Evolutionary conservation across 2,329 filamentous ascomycete genomes (phyloP).

Genomic region (Plenodomus lindquistii): DNA sequence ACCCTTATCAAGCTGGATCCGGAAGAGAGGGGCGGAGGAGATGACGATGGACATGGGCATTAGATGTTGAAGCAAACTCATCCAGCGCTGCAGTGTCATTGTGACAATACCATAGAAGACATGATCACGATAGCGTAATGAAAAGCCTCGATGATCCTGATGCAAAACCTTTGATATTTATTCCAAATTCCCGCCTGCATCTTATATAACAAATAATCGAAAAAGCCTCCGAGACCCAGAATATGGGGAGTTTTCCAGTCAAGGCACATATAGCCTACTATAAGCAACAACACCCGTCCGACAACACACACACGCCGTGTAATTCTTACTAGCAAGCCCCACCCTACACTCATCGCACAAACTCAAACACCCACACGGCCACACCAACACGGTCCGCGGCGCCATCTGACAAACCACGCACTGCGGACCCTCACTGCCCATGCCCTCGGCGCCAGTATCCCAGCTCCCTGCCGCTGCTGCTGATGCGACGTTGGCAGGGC

Average conservation of each 20-base stretch:
- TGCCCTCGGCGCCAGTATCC: conserved; percentile 72
- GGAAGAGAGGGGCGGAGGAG: conserved; percentile 70
- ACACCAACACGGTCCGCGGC: conserved; percentile 87
- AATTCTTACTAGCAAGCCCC: conserved; percentile 94
- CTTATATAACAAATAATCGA: too few relatives aligned
- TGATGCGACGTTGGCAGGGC: conserved; percentile 46
- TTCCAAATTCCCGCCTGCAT: too few relatives aligned
- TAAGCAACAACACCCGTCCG: conserved; percentile 86
- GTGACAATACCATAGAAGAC: not conserved
- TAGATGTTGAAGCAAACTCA: conserved; percentile 40
- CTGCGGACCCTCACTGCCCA: conserved; percentile 75
- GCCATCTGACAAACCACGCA: conserved; percentile 91
- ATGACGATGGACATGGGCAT: conserved; percentile 86
- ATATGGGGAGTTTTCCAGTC: too few relatives aligned
- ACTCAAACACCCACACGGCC: conserved; percentile 94
- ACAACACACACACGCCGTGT: conserved; percentile 94
- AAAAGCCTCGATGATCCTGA: not conserved
- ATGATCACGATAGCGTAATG: not conserved
- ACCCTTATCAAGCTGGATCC: conserved; percentile 98
- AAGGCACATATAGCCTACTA: conserved; percentile 87
- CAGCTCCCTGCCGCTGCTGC: conserved; percentile 53
- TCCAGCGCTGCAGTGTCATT: not conserved
- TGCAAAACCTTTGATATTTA: not conserved
- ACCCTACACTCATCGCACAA: conserved; percentile 95
- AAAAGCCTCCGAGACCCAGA: too few relatives aligned